phyloP scores from a whole-genome alignment of 768 basidiomycete genomes.

The Boletus pseudo-olivaceus region DNA sequence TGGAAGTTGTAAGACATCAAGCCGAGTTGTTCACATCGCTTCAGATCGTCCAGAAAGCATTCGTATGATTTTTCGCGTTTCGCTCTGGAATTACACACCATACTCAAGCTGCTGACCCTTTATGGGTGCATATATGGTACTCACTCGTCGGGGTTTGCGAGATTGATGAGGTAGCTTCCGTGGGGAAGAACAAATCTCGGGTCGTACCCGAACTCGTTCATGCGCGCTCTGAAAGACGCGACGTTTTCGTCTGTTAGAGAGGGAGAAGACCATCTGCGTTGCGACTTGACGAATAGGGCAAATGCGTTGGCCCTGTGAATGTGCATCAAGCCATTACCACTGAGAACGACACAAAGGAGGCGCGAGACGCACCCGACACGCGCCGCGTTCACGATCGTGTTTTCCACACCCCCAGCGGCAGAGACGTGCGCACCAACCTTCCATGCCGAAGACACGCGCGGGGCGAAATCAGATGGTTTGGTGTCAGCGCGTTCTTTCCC shows the following conservation, averaged over 20 bases:
- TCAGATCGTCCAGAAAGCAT: conserved; percentile 82
- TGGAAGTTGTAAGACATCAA: conserved; percentile 81
- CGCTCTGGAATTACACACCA: conserved; percentile 33
- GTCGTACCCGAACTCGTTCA: conserved; percentile 60
- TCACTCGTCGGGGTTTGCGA: conserved; percentile 75
- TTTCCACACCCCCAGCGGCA: conserved; percentile 75
- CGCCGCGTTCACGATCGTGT: conserved; percentile 66
- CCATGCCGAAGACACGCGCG: conserved; percentile 42
- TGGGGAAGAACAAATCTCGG: conserved; percentile 70
- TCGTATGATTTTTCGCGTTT: conserved; percentile 70
- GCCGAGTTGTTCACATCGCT: conserved; percentile 73
- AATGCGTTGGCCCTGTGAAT: conserved; percentile 71
- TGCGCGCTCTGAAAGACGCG: conserved; percentile 53
- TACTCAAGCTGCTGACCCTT: background rate
- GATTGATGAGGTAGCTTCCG: conserved; percentile 81
- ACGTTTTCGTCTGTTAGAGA: conserved; percentile 53
- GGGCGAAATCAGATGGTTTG: conserved; percentile 27
- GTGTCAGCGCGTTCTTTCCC: conserved; percentile 11
- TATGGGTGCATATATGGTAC: conserved; percentile 22
- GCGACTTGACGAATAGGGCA: conserved; percentile 81
- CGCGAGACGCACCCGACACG: conserved; percentile 51
- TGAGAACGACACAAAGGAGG: background rate
- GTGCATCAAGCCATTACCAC: background rate
- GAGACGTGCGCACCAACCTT: conserved; percentile 86
- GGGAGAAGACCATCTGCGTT: conserved; percentile 74